A percentile compares a stretch with the other conserved stretches of the same genome.
Evolutionary conservation across 78 protist genomes (phyloP).

Genomic region (Polysphondylium violaceum): DNA sequence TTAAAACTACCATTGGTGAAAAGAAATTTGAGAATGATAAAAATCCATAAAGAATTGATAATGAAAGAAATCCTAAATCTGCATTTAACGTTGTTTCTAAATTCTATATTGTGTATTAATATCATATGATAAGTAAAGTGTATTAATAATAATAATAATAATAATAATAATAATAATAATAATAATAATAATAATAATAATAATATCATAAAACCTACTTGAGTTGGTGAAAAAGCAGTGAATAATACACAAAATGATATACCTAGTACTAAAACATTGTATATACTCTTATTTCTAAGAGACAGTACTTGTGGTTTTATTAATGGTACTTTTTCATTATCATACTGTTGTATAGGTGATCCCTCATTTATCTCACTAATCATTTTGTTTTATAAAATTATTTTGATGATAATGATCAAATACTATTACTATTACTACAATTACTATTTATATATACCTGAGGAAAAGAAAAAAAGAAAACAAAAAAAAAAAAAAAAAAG

Average conservation of each 20-base stretch:
- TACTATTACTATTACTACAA: too few species aligned
- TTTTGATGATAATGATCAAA: too few species aligned
- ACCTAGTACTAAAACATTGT: conserved; percentile 47
- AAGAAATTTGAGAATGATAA: conserved; percentile 47
- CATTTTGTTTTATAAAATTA: too few species aligned
- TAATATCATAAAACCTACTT: conserved; percentile 17
- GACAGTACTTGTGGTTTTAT: neutral
- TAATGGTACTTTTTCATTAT: neutral
- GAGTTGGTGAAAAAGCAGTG: conserved; percentile 66
- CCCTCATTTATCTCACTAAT: too few species aligned
- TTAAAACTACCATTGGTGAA: conserved; percentile 57
- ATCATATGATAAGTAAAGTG: conserved; percentile 4
- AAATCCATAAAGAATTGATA: conserved; percentile 47
- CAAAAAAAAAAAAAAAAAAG: too few species aligned
- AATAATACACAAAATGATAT: conserved; percentile 51
- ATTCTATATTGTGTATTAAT: neutral
- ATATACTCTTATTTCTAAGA: conserved; percentile 35
- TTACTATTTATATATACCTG: too few species aligned
- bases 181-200: neutral
- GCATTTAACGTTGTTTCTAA: conserved; percentile 62
- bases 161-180: neutral
- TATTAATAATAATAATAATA: neutral
- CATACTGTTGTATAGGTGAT: neutral
- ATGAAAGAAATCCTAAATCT: conserved; percentile 37
- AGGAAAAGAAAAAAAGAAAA: too few species aligned